Evolutionary conservation across 345 rosid species (phyloP).

Genomic region (Citropsis articulata): DNA sequence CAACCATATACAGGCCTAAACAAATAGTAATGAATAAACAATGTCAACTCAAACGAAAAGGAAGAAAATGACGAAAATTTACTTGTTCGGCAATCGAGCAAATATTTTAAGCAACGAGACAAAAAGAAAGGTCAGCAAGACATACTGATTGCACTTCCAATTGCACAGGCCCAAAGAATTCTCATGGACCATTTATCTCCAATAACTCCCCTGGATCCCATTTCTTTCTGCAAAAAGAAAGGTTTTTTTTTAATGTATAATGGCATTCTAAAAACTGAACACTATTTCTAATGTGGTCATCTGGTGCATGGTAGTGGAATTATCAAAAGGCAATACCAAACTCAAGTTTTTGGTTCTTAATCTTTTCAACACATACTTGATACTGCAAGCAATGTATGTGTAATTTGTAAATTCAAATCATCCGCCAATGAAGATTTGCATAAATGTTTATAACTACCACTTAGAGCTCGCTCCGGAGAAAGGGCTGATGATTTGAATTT

Average conservation of each 20-base stretch:
- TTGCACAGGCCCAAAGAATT: slow-evolving; percentile 68
- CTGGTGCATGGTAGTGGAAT: background rate
- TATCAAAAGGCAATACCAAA: background rate
- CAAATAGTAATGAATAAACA: background rate
- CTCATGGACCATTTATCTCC: slow-evolving; percentile 77
- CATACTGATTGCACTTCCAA: slow-evolving; percentile 68
- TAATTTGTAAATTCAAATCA: background rate
- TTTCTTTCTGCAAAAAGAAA: slow-evolving; percentile 19
- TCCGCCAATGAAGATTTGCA: background rate
- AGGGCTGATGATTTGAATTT: background rate
- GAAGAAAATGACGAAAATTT: background rate
- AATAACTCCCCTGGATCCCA: slow-evolving; percentile 54
- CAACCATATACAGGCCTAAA: slow-evolving; percentile 81
- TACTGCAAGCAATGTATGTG: background rate
- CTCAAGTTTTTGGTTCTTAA: background rate
- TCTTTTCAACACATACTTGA: background rate
- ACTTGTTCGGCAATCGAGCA: background rate
- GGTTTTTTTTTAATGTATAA: background rate
- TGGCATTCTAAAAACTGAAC: background rate
- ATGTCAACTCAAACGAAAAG: background rate
- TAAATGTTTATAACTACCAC: background rate
- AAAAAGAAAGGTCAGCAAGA: background rate
- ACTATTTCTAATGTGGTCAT: background rate
- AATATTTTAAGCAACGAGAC: slow-evolving; percentile 1
- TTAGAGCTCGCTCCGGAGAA: background rate